phyloP scores from a whole-genome alignment of 208 protist species.

The Trypanosoma boissoni region DNA sequence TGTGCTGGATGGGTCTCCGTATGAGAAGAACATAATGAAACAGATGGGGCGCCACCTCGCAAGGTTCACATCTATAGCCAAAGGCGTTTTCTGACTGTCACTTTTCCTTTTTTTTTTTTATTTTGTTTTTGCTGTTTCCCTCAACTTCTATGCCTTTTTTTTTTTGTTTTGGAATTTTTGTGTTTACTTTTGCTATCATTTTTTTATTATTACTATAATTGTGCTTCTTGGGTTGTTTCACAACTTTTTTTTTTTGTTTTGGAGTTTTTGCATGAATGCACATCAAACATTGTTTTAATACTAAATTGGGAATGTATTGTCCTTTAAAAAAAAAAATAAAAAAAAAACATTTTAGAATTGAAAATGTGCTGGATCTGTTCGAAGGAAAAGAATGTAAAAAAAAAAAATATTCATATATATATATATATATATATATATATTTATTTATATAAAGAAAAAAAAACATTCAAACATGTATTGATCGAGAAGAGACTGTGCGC shows the following conservation, averaged over 20 bases:
- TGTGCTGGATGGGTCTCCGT: neutral
- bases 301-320: neutral
- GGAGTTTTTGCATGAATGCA: too few relatives aligned
- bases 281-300: too few relatives aligned
- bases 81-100: neutral
- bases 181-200: neutral
- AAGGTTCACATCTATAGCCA: neutral
- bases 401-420: too few relatives aligned
- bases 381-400: too few relatives aligned
- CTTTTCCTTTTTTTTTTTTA: neutral
- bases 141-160: neutral
- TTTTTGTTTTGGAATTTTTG: neutral
- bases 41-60: neutral
- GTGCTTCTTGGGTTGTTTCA: neutral
- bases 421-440: too few relatives aligned
- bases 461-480: too few relatives aligned
- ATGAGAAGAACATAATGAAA: slow-evolving; percentile 10
- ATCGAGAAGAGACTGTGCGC: too few relatives aligned
- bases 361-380: too few relatives aligned
- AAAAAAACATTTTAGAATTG: slow-evolving; percentile 12
- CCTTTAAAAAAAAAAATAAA: neutral
- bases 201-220: neutral
- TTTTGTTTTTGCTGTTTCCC: too few relatives aligned
- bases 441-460: too few relatives aligned
- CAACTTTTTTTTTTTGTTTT: neutral